Evolutionary conservation across 352 stramenopile genomes (phyloP).

Genomic region (Pythium volutum): DNA sequence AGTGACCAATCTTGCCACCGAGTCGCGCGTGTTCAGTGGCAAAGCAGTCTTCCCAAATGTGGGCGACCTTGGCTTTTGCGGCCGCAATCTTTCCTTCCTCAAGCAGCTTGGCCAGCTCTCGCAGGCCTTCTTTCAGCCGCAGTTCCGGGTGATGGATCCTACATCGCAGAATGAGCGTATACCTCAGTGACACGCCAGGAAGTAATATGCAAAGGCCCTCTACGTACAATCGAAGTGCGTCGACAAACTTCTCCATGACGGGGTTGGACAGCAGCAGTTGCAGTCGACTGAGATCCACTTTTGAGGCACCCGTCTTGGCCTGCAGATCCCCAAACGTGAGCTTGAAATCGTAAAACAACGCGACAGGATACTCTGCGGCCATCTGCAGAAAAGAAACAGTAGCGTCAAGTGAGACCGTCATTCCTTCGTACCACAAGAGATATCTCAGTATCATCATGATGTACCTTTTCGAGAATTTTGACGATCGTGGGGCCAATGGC

Average conservation of each 20-base stretch:
- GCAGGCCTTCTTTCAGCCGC: conserved; percentile 74
- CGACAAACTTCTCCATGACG: conserved; percentile 82
- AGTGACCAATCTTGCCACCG: conserved; percentile 60
- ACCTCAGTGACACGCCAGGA: not conserved
- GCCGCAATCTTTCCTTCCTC: conserved; percentile 38
- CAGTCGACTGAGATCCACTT: conserved; percentile 51
- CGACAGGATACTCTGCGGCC: conserved; percentile 61
- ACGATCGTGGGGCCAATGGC: conserved; percentile 55
- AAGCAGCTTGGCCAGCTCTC: conserved; percentile 59
- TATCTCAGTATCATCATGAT: too few species aligned
- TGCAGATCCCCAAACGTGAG: conserved; percentile 45
- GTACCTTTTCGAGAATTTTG: conserved; percentile 70
- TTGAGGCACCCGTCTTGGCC: conserved; percentile 22
- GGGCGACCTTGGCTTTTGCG: conserved; percentile 33
- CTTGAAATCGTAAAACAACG: conserved; percentile 84
- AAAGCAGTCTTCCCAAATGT: conserved; percentile 69
- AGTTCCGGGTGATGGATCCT: conserved; percentile 82
- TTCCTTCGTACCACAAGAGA: not conserved
- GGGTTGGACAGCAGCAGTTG: conserved; percentile 52
- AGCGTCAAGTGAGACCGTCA: not conserved
- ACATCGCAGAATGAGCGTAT: not conserved
- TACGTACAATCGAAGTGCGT: conserved; percentile 63
- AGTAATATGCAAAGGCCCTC: not conserved
- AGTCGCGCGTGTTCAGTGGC: conserved; percentile 43
- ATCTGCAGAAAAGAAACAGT: conserved; percentile 36